These are phyloP conservation scores for Debaryomyces prosopidis DNA, from an alignment of 805 yeast genomes.

Conservation along the genomic window DNA sequence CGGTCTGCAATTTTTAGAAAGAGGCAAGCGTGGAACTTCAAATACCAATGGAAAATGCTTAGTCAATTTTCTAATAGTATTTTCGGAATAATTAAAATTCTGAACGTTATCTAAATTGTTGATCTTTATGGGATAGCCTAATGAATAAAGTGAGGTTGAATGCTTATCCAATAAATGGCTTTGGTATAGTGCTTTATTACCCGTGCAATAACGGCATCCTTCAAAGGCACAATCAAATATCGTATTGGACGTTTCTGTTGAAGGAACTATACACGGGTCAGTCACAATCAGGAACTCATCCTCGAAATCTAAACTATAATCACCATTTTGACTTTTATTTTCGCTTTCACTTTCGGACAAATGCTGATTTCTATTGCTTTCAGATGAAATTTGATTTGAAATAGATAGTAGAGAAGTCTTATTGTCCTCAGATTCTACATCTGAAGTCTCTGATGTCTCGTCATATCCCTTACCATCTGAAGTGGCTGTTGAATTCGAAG, in stretches of 20 bases:
- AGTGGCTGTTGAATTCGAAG: background rate
- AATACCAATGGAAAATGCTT: constrained; percentile 22
- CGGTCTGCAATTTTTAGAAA: constrained; percentile 18
- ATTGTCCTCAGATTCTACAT: background rate
- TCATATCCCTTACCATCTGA: background rate
- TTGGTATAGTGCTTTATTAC: constrained; percentile 24
- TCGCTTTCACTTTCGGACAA: background rate
- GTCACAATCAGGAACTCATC: constrained; percentile 25
- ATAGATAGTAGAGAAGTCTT: background rate
- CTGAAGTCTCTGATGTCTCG: background rate
- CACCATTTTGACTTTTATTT: background rate
- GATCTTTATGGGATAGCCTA: constrained; percentile 27
- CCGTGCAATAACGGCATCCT: constrained; percentile 27
- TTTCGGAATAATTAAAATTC: background rate
- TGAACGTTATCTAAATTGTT: background rate
- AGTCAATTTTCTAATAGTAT: constrained; percentile 5
- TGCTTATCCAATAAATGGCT: constrained; percentile 26
- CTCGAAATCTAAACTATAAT: constrained; percentile 15
- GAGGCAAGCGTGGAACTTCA: constrained; percentile 22
- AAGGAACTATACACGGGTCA: constrained; percentile 4
- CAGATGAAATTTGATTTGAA: background rate
- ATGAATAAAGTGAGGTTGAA: constrained; percentile 10
- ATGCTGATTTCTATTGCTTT: background rate
- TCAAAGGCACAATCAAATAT: constrained; percentile 26
- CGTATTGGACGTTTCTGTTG: background rate